These are phyloP conservation scores for Stenogyne calaminthoides DNA, from an alignment of 305 asterid species.

Conservation along the genomic window DNA sequence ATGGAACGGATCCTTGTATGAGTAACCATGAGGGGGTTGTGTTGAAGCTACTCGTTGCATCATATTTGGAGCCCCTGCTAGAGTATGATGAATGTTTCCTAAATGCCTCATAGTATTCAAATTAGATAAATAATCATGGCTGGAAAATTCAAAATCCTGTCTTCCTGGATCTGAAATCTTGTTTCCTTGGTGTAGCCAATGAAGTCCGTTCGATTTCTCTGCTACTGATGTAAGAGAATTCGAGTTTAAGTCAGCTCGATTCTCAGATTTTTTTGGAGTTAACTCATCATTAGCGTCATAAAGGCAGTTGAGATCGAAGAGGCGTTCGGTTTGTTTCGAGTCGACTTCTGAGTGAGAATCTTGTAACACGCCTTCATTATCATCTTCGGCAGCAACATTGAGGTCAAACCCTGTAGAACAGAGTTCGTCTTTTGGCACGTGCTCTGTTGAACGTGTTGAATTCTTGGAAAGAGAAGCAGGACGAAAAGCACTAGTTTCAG, in stretches of 20 bases:
- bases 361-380: constrained; percentile 20
- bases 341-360: constrained; percentile 30
- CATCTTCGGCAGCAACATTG: constrained; percentile 56
- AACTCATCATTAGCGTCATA: constrained; percentile 40
- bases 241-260: constrained; percentile 40
- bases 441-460: constrained; percentile 11
- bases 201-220: constrained; percentile 24
- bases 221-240: constrained; percentile 27
- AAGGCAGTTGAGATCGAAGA: constrained; percentile 50
- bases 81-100: constrained; percentile 23
- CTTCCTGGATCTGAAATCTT: constrained; percentile 25
- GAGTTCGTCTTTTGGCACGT: constrained; percentile 9
- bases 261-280: constrained; percentile 22
- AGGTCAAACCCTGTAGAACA: constrained; percentile 50
- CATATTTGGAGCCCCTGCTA: constrained; percentile 38
- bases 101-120: constrained; percentile 34
- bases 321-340: constrained; percentile 36
- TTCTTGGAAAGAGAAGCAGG: constrained; percentile 26
- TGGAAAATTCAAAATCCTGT: constrained; percentile 28
- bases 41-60: constrained; percentile 38
- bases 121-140: constrained; percentile 32
- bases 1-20: constrained; percentile 38
- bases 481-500: constrained; percentile 60
- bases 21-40: constrained; percentile 43
- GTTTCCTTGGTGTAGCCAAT: constrained; percentile 31